Evolutionary conservation across 2,329 filamentous ascomycete species (phyloP).

Genomic region (Geoglossum cookeanum): DNA sequence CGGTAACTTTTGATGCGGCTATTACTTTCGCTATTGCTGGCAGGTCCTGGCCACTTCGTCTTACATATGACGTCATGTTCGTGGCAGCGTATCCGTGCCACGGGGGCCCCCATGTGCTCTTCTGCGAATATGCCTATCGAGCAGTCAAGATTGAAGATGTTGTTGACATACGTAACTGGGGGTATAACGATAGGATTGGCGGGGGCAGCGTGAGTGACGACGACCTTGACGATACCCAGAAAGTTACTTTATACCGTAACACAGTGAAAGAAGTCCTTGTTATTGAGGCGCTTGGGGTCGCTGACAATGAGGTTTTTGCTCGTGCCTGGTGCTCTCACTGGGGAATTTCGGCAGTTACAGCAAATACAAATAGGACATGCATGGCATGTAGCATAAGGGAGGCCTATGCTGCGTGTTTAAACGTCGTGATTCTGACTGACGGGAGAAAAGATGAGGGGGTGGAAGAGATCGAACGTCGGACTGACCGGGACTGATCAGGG

Average conservation of each 20-base stretch:
- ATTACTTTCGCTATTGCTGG: constrained; percentile 46
- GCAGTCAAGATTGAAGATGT: constrained; percentile 43
- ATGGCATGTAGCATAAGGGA: constrained; percentile 57
- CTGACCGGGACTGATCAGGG: neutral
- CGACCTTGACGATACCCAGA: constrained; percentile 20
- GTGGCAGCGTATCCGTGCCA: constrained; percentile 45
- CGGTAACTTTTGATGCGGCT: constrained; percentile 33
- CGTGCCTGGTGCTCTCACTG: constrained; percentile 62
- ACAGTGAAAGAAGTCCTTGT: constrained; percentile 45
- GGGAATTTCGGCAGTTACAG: constrained; percentile 51
- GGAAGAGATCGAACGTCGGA: constrained; percentile 18
- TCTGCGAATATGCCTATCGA: constrained; percentile 48
- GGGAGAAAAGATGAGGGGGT: constrained; percentile 26
- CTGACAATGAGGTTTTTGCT: constrained; percentile 58
- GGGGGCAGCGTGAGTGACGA: constrained; percentile 1
- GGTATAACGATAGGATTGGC: constrained; percentile 10
- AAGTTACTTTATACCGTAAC: neutral
- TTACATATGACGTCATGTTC: constrained; percentile 47
- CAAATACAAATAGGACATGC: constrained; percentile 49
- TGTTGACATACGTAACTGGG: constrained; percentile 48
- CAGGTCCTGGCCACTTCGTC: constrained; percentile 39
- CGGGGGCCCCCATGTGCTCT: constrained; percentile 46
- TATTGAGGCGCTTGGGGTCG: constrained; percentile 52
- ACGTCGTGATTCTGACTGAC: constrained; percentile 46
- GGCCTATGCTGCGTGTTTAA: constrained; percentile 54